Conservation (phyloP, 768 basidiomycete genomes). For the Cubamyces lactineus region DNA sequence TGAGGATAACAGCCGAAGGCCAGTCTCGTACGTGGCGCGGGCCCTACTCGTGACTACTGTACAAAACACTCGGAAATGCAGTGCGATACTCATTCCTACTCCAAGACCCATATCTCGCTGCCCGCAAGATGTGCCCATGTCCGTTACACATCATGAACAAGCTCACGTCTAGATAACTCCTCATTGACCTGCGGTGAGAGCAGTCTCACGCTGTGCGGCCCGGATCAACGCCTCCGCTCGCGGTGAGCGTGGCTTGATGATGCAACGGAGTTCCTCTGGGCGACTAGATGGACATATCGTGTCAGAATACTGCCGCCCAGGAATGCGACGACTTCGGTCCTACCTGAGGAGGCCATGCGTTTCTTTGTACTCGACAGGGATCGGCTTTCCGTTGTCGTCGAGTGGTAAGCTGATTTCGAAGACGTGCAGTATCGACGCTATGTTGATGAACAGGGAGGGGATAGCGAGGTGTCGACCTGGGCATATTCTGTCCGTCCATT, state of each 20-base stretch:
- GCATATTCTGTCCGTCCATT: conserved; percentile 7
- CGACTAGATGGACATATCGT: neutral
- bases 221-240: conserved; percentile 4
- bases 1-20: neutral
- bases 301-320: neutral
- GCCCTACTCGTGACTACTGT: too few species aligned
- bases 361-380: conserved; percentile 1
- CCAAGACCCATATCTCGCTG: too few species aligned
- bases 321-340: neutral
- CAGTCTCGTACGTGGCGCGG: too few species aligned
- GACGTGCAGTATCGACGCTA: conserved; percentile 14
- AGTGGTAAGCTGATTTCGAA: conserved; percentile 20
- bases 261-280: conserved; percentile 11
- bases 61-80: too few species aligned
- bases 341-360: conserved; percentile 6
- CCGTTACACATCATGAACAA: too few species aligned
- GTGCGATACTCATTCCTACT: too few species aligned
- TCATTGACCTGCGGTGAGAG: neutral
- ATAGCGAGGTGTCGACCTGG: conserved; percentile 12
- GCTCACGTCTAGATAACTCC: neutral
- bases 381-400: conserved; percentile 8
- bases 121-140: too few species aligned
- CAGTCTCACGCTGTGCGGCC: neutral
- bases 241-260: conserved; percentile 6
- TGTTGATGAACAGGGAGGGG: conserved; percentile 13